Conservation (phyloP, 2,329 filamentous ascomycete species). For the Epichloe aotearoae region DNA sequence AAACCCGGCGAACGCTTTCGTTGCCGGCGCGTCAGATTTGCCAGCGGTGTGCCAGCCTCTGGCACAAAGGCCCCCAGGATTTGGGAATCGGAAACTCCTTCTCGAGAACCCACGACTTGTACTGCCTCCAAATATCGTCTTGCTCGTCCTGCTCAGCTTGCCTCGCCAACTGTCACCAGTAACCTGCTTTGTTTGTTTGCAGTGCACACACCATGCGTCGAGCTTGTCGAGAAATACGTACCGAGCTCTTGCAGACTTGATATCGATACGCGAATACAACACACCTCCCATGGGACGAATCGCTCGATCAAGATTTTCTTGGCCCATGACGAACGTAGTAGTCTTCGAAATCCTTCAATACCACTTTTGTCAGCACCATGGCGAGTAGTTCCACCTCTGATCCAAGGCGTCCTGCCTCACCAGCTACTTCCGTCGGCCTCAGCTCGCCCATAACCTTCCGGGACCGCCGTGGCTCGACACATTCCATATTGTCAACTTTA, state of each 20-base stretch:
- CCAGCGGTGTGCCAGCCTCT: not conserved
- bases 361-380: constrained; percentile 10
- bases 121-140: not conserved
- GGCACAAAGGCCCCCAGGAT: not conserved
- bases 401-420: constrained; percentile 16
- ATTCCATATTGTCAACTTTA: constrained; percentile 26
- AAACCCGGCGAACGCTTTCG: not conserved
- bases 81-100: not conserved
- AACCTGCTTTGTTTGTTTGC: not conserved
- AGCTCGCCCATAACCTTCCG: constrained; percentile 19
- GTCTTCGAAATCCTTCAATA: not conserved
- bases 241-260: constrained; percentile 6
- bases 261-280: not conserved
- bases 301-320: not conserved
- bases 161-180: not conserved
- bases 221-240: not conserved
- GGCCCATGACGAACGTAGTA: constrained; percentile 6
- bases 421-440: constrained; percentile 11
- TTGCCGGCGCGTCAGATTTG: not conserved
- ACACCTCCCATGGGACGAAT: constrained; percentile 1
- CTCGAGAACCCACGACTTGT: not conserved
- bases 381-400: constrained; percentile 18
- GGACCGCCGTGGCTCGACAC: constrained; percentile 25
- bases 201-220: constrained; percentile 5
- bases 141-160: not conserved